phyloP scores from a whole-genome alignment of 2,329 filamentous ascomycete genomes.

The Ilyonectria destructans region DNA sequence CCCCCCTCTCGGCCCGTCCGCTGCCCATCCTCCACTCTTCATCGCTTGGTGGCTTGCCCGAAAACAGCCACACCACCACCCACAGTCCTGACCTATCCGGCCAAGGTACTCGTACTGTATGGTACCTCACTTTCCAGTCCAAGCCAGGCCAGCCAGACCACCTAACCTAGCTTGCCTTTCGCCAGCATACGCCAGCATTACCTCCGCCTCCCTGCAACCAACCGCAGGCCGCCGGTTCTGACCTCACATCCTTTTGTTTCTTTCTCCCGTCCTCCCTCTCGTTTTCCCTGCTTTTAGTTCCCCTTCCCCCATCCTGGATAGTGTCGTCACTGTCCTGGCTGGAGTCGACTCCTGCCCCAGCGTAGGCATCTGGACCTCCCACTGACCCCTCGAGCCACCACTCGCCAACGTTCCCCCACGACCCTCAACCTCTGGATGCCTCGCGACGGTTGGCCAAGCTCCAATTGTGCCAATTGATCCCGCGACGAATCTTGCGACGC shows the following conservation, averaged over 20 bases:
- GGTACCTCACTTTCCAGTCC: slow-evolving; percentile 17
- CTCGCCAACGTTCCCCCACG: slow-evolving; percentile 32
- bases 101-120: slow-evolving; percentile 25
- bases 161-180: slow-evolving; percentile 18
- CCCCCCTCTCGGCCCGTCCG: slow-evolving; percentile 28
- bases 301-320: slow-evolving; percentile 26
- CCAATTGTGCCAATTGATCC: slow-evolving; percentile 45
- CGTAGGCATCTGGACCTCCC: slow-evolving; percentile 13
- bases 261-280: slow-evolving; percentile 40
- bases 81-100: slow-evolving; percentile 11
- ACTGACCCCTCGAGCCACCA: slow-evolving; percentile 24
- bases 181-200: slow-evolving; percentile 10
- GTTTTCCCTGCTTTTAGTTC: slow-evolving; percentile 30
- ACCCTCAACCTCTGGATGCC: slow-evolving; percentile 39
- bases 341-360: slow-evolving; percentile 29
- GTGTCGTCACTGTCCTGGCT: slow-evolving; percentile 35
- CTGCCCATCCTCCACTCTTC: slow-evolving; percentile 13
- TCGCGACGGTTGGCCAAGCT: slow-evolving; percentile 34
- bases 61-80: slow-evolving; percentile 31
- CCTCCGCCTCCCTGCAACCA: slow-evolving; percentile 33
- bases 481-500: slow-evolving; percentile 27
- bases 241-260: slow-evolving; percentile 35
- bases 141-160: slow-evolving; percentile 11
- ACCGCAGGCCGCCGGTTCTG: slow-evolving; percentile 36
- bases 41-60: slow-evolving; percentile 22